A percentile compares a stretch with the other conserved stretches of the same genome.
These are phyloP conservation scores for Botrytis byssoidea DNA, from an alignment of 2,329 filamentous ascomycete species.

Conservation along the genomic window DNA sequence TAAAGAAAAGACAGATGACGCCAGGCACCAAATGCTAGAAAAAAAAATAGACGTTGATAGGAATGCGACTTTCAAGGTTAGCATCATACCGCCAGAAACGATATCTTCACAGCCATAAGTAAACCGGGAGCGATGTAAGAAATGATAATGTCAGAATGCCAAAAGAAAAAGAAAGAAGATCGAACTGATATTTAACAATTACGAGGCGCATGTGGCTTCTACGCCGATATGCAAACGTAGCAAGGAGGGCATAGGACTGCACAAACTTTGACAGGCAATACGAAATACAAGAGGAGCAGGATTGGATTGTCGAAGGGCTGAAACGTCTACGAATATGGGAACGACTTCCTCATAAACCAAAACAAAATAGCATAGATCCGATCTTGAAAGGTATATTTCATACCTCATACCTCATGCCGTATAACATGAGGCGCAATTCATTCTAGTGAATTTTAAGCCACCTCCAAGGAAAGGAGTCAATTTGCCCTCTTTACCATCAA, in stretches of 20 bases:
- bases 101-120: background rate
- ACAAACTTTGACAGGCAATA: background rate
- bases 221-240: background rate
- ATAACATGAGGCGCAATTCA: background rate
- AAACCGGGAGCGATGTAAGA: background rate
- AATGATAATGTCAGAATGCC: background rate
- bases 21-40: background rate
- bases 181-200: background rate
- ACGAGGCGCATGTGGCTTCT: background rate
- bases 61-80: background rate
- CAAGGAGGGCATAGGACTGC: background rate
- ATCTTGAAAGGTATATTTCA: background rate
- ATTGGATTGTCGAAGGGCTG: background rate
- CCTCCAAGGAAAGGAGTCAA: background rate
- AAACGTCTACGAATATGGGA: fast-evolving
- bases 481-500: background rate
- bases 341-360: background rate
- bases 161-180: background rate
- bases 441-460: background rate
- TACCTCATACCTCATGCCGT: background rate
- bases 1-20: background rate
- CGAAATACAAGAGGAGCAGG: background rate
- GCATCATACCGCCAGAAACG: background rate
- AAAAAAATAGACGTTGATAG: background rate
- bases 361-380: background rate